phyloP scores from a whole-genome alignment of 2,329 filamentous ascomycete genomes.

The Colletotrichum gloeosporioides region DNA sequence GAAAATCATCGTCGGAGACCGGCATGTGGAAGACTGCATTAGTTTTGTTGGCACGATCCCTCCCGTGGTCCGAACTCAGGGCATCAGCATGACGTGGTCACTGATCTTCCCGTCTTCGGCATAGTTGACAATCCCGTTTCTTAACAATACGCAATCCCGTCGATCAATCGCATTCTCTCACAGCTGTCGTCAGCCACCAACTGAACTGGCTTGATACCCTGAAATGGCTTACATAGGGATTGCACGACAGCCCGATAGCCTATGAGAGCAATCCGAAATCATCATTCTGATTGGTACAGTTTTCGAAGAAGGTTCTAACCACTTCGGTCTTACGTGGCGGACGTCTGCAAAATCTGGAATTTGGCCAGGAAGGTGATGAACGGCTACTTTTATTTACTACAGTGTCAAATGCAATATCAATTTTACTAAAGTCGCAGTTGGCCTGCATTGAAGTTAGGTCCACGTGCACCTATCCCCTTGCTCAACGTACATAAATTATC shows the following conservation, averaged over 20 bases:
- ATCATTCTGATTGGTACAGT: not conserved
- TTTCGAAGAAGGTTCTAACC: not conserved
- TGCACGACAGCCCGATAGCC: not conserved
- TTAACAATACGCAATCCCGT: not conserved
- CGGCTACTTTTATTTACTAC: not conserved
- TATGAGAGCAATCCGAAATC: not conserved
- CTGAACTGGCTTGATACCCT: not conserved
- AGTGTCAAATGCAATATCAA: not conserved
- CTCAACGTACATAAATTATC: not conserved
- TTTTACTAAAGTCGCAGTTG: not conserved
- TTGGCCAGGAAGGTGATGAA: not conserved
- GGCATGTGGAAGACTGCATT: not conserved
- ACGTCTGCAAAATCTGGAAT: not conserved
- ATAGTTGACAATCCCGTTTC: not conserved
- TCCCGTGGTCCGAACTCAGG: not conserved
- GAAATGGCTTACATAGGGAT: not conserved
- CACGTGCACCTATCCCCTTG: not conserved
- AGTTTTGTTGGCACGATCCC: not conserved
- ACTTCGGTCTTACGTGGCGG: fast-evolving
- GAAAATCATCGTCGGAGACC: not conserved
- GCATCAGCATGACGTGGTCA: not conserved
- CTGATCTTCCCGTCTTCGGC: not conserved
- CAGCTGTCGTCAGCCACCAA: not conserved
- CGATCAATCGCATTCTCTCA: not conserved
- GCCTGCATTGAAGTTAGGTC: not conserved